Conservation (phyloP, 768 basidiomycete genomes). For the Agaricus bisporus region DNA sequence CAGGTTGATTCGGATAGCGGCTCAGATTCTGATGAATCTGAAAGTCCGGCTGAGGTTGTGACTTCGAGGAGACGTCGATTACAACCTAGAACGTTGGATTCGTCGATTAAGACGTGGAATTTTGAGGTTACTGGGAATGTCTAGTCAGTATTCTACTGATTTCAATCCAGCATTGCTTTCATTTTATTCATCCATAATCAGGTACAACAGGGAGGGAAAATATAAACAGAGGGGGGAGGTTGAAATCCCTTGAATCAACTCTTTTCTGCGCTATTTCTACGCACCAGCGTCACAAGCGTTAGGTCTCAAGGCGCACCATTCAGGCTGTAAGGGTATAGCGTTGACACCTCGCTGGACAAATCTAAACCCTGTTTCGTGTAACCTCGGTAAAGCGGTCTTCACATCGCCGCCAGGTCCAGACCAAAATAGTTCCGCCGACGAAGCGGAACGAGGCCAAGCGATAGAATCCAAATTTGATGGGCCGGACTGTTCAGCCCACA, state of each 20-base stretch:
- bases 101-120: slow-evolving; percentile 28
- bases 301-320: slow-evolving; percentile 67
- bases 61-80: background rate
- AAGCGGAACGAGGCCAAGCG: slow-evolving; percentile 67
- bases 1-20: slow-evolving; percentile 21
- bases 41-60: slow-evolving; percentile 4
- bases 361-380: slow-evolving; percentile 62
- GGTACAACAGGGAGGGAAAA: too few relatives aligned
- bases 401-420: slow-evolving; percentile 45
- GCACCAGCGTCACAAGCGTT: slow-evolving; percentile 45
- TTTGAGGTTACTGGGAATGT: slow-evolving; percentile 7
- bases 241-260: too few relatives aligned
- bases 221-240: too few relatives aligned
- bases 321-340: slow-evolving; percentile 59
- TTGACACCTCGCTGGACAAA: slow-evolving; percentile 55
- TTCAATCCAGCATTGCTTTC: too few relatives aligned
- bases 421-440: slow-evolving; percentile 73
- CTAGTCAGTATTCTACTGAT: too few relatives aligned
- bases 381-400: slow-evolving; percentile 50
- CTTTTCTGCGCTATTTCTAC: slow-evolving; percentile 16
- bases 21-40: slow-evolving; percentile 14
- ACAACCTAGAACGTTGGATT: slow-evolving; percentile 26
- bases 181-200: too few relatives aligned
- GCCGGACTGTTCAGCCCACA: slow-evolving; percentile 73
- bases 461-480: slow-evolving; percentile 61